phyloP scores from a whole-genome alignment of 768 basidiomycete genomes.

The Boletus vermiculosoides region DNA sequence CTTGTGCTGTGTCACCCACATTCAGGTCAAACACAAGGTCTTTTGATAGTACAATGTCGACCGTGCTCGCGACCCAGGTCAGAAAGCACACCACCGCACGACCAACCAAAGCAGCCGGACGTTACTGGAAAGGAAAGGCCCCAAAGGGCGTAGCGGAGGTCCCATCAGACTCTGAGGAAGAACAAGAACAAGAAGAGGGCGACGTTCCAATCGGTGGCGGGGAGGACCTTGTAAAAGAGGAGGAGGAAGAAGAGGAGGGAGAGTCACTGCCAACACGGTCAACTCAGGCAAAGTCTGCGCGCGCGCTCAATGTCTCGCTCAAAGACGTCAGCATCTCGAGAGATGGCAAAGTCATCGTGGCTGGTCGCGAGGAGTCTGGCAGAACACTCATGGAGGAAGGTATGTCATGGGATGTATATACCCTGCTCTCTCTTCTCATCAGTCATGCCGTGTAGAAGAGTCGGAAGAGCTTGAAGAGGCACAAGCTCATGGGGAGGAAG shows the following conservation, averaged over 20 bases:
- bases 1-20: neutral
- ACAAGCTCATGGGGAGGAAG: constrained; percentile 36
- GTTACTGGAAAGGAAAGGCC: constrained; percentile 90
- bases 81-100: constrained; percentile 77
- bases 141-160: constrained; percentile 67
- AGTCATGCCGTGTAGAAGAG: constrained; percentile 13
- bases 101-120: constrained; percentile 74
- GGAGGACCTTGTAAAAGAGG: constrained; percentile 48
- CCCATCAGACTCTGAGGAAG: constrained; percentile 66
- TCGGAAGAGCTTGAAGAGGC: constrained; percentile 46
- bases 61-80: constrained; percentile 34
- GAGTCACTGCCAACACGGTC: constrained; percentile 40
- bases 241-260: constrained; percentile 46
- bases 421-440: constrained; percentile 3
- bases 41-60: constrained; percentile 24
- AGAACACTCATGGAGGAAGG: constrained; percentile 63
- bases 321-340: constrained; percentile 78
- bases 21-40: neutral
- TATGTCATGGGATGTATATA: constrained; percentile 28
- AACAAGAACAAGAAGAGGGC: constrained; percentile 46
- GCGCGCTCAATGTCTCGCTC: constrained; percentile 70
- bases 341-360: constrained; percentile 79
- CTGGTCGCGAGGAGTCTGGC: constrained; percentile 75
- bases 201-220: constrained; percentile 63
- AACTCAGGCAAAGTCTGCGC: constrained; percentile 36